These are phyloP conservation scores for Mycena filopes DNA, from an alignment of 768 basidiomycete genomes.

Conservation along the genomic window DNA sequence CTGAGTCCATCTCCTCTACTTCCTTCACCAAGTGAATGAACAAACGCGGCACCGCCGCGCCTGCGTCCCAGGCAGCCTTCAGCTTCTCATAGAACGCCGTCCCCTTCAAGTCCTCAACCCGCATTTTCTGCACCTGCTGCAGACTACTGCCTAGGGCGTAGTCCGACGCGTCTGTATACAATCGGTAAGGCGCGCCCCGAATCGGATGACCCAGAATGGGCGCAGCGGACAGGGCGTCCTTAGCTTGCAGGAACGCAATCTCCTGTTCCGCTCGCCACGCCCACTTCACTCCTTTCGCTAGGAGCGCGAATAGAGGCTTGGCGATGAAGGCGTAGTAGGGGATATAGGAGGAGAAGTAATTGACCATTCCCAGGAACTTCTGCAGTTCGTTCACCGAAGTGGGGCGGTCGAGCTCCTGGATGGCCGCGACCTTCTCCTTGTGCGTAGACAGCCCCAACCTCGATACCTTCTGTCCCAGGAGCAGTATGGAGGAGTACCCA, in stretches of 20 bases:
- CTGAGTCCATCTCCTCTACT: background rate
- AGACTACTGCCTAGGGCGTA: conserved; percentile 1
- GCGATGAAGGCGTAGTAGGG: conserved; percentile 29
- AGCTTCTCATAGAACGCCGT: conserved; percentile 5
- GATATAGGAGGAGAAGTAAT: background rate
- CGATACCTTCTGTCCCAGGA: background rate
- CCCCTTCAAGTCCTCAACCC: conserved; percentile 20
- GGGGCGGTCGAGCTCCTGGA: background rate
- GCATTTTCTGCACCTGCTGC: conserved; percentile 27
- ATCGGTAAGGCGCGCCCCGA: conserved; percentile 31
- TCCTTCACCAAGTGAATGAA: background rate
- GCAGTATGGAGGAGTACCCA: background rate
- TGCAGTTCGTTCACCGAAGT: background rate
- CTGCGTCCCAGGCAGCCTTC: background rate
- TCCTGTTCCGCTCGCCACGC: conserved; percentile 35
- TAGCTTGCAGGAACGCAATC: conserved; percentile 34
- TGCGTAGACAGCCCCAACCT: background rate
- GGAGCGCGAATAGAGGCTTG: conserved; percentile 36
- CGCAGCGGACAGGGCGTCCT: conserved; percentile 32
- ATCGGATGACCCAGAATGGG: conserved; percentile 36
- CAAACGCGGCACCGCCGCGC: background rate
- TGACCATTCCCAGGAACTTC: conserved; percentile 6
- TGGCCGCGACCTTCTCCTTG: background rate
- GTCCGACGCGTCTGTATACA: background rate
- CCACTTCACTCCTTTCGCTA: conserved; percentile 37